Base-by-base conservation (phyloP, 164 flowering plant genomes). In the Vitis rotundifolia region DNA sequence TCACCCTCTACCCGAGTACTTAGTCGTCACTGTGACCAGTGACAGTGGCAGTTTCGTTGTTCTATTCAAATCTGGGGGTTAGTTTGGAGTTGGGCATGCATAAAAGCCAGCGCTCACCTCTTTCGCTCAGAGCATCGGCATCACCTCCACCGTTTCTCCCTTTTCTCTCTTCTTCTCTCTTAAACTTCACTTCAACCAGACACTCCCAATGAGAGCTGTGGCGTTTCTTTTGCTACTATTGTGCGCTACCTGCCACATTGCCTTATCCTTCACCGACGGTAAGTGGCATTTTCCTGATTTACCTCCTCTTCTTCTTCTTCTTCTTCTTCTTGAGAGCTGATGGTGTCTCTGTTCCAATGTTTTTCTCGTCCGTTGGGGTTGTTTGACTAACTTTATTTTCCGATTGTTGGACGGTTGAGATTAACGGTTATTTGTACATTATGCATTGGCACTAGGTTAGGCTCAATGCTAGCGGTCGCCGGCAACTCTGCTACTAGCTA, bases 241-340 rank as follows among this genome's bases (percentile, higher is more conserved):
- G 16, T 67, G 56, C 49, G 71, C 77, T 73, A 61, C 72, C 59
- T 68, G 56, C 77, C 73, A 71, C 65, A 5, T 62, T 67, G 70
- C 73, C 72, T 44, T 56, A 1, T 57, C 76, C 71, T 15, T 77
- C 69, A 68, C 8, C 22, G 84, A 81, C 55, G 85, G 85, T 82
- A 63, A 78, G 75, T 15, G 18, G 5, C 2, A 13, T n/a, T 49
- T 11, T 29, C 2, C n/a, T 5, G 6, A 0, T 37, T 37, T 37
- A 37, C 44, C 44, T 6, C 44, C 44, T 37, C 44, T 31, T 31
- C 44, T 31, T 31, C 44, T 31, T 31, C 44, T 31, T 37, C 44
- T 37, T 37, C 44, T 37, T 37, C 44, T 37, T 37, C 7, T 37
- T 37, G 26, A 22, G 26, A 22, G 26, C 2, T 22, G 26, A 22